Evolutionary conservation across 202 grass and related monocot genomes (phyloP), one percentile per base, ranked within the genome.

Genomic region (Eragrostis tef): DNA sequence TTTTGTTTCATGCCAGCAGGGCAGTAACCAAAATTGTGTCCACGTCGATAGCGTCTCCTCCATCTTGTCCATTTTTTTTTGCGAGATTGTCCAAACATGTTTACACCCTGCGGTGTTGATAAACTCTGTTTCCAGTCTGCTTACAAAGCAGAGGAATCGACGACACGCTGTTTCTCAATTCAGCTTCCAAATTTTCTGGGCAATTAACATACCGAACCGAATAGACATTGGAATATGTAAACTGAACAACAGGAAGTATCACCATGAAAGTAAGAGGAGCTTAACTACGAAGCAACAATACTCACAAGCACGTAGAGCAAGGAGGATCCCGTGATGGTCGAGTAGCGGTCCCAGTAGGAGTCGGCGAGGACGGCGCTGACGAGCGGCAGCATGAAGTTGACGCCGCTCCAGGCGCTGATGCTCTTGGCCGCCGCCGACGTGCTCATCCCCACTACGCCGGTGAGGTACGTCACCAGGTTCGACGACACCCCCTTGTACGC

Each of bases 401-500:
- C 85, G 5, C 95, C 92, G 8, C 56, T 89, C 95, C 95, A 98
- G 6, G 90, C 66, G 82, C 90, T 86, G 49, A 98, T 83, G 58
- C 85, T 91, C 87, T 88, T 93, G 3, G 95, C 95, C 1, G 95
- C 95, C 9, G 95, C 80, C 16, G 95, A 83, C 48, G 90, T 88
- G 92, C 88, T 98, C 92, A 98, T 98, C 70, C 79, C 78, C 41
- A 98, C 90, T 2, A 93, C 88, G 59, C 78, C 74, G 39, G 92
- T 93, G 25, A 98, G 87, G 79, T 94, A 94, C 6, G 86, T 94
- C 76, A 94, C 90, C 88, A 98, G 74, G 75, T 98, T 98, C 11
- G 88, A 98, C 27, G 90, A 82, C 87, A 98, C 80, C 14, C 95
- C 95, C 74, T 98, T 98, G 88, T 94, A 91, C 14, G 90, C 85